Base-by-base conservation (phyloP, 2,329 filamentous ascomycete genomes). In the Phaeosphaeriaceae sp. region DNA sequence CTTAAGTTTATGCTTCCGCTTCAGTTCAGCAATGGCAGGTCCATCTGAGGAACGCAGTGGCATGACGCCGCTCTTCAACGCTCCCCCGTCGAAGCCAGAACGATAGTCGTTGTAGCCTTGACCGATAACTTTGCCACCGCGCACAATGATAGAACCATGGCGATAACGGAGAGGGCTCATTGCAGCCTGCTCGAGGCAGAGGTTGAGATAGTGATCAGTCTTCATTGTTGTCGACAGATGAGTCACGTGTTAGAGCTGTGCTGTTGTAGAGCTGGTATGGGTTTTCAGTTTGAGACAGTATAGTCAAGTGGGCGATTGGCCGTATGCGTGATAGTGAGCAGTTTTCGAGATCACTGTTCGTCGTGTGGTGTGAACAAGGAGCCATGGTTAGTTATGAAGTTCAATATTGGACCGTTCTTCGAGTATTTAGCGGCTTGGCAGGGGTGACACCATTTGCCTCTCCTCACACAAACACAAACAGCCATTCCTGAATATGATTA, bases 71-170 rank as follows among this genome's bases (percentile, higher is more conserved):
- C 79, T 80, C 78, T 84, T 85, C 58, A 85, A 71, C 15, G 80
- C 77, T 35, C 82, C 82, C 40, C 82, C 81, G 58, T 85, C 78
- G 67, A 81, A 86, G 49, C 83, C 82, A 24, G 80, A 71, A 51
- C 81, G 82, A 64, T 81, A 79, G 66, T 82, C 80, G 65, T 85
- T 85, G 77, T 79, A 83, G 52, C 82, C 83, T 54, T 81, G 78
- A 13, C 83, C 83, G 60, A 86, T 82, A 63, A 85, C 78, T 66
- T 85, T 86, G 52, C 83, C 83, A 54, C 82, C 83, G 59, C 82
- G 82, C 55, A 85, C 82, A 58, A 85, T 75, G 64, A 85, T 80
- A 48, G 79, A 78, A 26, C 83, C 83, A 70, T 85, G 83, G 59
- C 81, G 81, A 61, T 82, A 81, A 70, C 78, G 80, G 24, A 86